Base-by-base conservation (phyloP, 1,284 basidiomycete genomes). In the Irpex lacteus region DNA sequence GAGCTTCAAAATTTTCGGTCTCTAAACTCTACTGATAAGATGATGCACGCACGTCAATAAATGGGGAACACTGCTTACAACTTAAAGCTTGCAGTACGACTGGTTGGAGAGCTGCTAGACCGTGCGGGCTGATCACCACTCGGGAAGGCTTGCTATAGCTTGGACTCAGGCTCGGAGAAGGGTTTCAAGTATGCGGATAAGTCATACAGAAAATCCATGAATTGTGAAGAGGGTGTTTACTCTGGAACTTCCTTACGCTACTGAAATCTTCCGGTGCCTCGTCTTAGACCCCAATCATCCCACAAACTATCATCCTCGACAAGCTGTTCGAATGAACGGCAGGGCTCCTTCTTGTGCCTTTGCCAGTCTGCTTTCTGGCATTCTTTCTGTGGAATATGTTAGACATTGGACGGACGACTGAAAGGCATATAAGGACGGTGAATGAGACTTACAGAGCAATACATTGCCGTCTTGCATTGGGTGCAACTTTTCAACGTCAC, bases 321-420 rank as follows among this genome's bases (percentile, higher is more conserved):
- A 18, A 72, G 50, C 21, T 71, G 64, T 40, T 72, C 68, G 50
- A 67, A 63, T 1, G 70, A 66, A 5, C 59, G 55, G 58, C 70
- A 71, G 3, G 70, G 70, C 44, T 71, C 67, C 47, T 65, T 64
- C 60, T 72, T 72, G 61, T 72, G 70, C 13, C 69, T 61, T 56
- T 66, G 64, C 70, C 70, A 72, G 55, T 72, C 70, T 9, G 57
- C 59, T 19, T 38, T 64, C 55, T 71, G 70, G 59, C 70, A 71
- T 37, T 63, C 60, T 5, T 19, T 44, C 67, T 65, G 15, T 60
- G 38, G 61, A 9, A 18, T 13, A 18, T 32, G 34, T 32, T 6
- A 44, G 40, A 47, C n/a, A 59, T 11, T 54, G 26, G 37, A 32
- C 60, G 15, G 9, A 13, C 11, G 19, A 57, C 32, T 19, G 32